A percentile compares a stretch with the other conserved stretches of the same genome.
These are phyloP conservation scores for Dictyostelium firmibasis DNA, from an alignment of 78 protist species.

Conservation along the genomic window DNA sequence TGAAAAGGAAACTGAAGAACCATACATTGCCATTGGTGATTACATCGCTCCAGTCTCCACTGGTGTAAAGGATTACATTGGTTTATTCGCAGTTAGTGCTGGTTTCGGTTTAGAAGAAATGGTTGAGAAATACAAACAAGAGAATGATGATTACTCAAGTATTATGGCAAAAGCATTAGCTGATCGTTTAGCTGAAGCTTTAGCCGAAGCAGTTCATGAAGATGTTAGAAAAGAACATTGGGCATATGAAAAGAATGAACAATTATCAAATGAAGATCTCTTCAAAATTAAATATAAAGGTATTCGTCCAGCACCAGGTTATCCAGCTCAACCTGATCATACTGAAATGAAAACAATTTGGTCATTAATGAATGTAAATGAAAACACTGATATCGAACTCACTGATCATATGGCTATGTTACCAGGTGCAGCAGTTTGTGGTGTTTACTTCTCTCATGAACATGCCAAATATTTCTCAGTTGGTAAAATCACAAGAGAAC, in stretches of 20 bases:
- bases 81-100: constrained; percentile 91
- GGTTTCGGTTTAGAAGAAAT: constrained; percentile 95
- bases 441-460: constrained; percentile 93
- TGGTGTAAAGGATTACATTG: constrained; percentile 93
- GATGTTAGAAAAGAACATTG: constrained; percentile 93
- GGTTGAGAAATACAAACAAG: constrained; percentile 69
- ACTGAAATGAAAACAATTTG: constrained; percentile 96
- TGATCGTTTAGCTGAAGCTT: constrained; percentile 96
- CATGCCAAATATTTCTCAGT: constrained; percentile 97
- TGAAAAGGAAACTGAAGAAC: constrained; percentile 91
- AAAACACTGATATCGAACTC: constrained; percentile 67
- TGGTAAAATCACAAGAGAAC: constrained; percentile 97
- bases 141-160: constrained; percentile 92
- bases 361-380: constrained; percentile 79
- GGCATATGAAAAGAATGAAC: constrained; percentile 94
- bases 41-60: constrained; percentile 93
- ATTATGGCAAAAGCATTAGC: constrained; percentile 98
- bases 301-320: constrained; percentile 99
- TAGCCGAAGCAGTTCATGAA: constrained; percentile 96
- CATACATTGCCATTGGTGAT: constrained; percentile 93
- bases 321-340: constrained; percentile 99
- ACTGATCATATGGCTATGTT: constrained; percentile 97
- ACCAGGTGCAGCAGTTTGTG: constrained; percentile 98
- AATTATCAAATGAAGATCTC: constrained; percentile 84
- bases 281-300: constrained; percentile 92